These are phyloP conservation scores for Cryptosporidium baileyi DNA, from an alignment of 169 alveolate genomes.

Conservation along the genomic window DNA sequence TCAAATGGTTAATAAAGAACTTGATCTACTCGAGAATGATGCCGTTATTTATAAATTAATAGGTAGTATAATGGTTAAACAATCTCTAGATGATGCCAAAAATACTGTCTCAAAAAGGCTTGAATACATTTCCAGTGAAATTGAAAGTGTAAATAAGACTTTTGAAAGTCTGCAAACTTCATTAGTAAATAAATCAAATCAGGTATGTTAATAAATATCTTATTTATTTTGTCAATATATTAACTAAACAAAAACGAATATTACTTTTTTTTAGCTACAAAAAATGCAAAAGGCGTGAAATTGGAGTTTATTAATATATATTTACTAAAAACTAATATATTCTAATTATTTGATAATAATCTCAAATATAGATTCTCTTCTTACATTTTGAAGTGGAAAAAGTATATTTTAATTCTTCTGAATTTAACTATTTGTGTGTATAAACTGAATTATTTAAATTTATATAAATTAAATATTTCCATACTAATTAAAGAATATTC, in stretches of 20 bases:
- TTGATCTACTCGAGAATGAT: conserved; percentile 36
- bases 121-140: conserved; percentile 42
- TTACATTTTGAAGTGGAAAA: no score
- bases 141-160: conserved; percentile 36
- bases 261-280: neutral
- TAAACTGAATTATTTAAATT: no score
- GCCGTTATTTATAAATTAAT: conserved; percentile 51
- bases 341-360: no score
- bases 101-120: conserved; percentile 50
- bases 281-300: conserved; percentile 31
- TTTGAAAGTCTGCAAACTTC: conserved; percentile 20
- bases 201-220: conserved; percentile 30
- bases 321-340: no score
- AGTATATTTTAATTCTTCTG: no score
- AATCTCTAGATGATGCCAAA: conserved; percentile 55
- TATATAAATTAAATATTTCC: no score
- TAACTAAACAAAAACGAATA: neutral
- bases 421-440: no score
- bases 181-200: conserved; percentile 34
- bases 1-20: conserved; percentile 56
- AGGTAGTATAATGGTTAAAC: conserved; percentile 59
- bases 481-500: no score
- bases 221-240: neutral
- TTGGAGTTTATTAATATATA: no score
- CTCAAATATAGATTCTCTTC: no score